Conservation (phyloP, 148 eudicot genomes). For the Chenopodium quinoa region DNA sequence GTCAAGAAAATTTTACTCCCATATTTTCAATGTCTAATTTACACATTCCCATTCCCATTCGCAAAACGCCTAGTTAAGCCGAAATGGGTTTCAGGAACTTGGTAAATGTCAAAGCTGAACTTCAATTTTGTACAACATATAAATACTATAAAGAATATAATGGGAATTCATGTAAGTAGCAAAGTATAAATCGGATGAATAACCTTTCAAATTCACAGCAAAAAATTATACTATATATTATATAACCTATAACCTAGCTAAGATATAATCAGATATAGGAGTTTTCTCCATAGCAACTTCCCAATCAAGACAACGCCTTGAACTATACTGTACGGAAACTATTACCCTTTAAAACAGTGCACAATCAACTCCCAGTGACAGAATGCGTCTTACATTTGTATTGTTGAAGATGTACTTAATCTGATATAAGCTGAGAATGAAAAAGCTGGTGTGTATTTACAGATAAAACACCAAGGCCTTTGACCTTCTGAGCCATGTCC, state of each 20-base stretch:
- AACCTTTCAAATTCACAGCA: neutral
- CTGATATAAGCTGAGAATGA: neutral
- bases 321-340: neutral
- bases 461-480: neutral
- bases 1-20: no score
- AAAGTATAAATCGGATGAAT: neutral
- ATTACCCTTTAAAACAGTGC: neutral
- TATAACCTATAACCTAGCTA: neutral
- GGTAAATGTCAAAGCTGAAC: neutral
- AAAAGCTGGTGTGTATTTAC: slow-evolving; percentile 13
- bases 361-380: neutral
- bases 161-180: neutral
- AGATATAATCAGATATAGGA: neutral
- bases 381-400: neutral
- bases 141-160: slow-evolving; percentile 9
- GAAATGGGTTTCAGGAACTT: neutral
- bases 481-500: neutral
- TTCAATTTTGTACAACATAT: neutral
- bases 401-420: neutral
- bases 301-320: neutral
- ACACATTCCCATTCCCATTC: neutral
- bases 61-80: neutral
- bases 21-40: no score
- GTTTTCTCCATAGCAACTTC: neutral
- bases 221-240: neutral